Evolutionary conservation across 106 monocot genomes (phyloP), one percentile per base, ranked within the genome.

Genomic region (Triglochin maritima): DNA sequence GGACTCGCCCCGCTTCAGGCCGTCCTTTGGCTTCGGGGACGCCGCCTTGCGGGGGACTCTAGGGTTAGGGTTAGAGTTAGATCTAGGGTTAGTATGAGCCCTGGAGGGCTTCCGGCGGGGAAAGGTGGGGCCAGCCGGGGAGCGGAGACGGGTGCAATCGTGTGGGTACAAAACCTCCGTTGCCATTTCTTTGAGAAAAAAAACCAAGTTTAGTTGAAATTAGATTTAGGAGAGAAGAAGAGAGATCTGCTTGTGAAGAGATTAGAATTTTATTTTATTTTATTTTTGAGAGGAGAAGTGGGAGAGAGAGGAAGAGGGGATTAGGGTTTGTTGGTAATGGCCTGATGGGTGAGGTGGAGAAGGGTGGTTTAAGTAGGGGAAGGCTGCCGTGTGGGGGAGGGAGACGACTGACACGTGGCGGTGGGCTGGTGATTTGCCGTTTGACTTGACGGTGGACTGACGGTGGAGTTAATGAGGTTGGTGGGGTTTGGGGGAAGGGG

Each of bases 141-240:
- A 62, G 15, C 7, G 51, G 12, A 11, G 42, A 17, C 17, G 5
- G 43, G 59, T 59, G 59, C 29, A 42, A 16, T 60, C 67, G 29
- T 73, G 56, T 9, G 73, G 73, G 44, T 67, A 47, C 49, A 74
- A 9, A 16, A 74, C 67, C 74, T 74, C 74, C 49, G 74, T 74
- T 59, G 47, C 74, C 74, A 74, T 74, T 55, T 46, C 59, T 9
- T 44, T 6, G 15, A 50, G 2, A 65, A 9, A 65, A 50, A 16
- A 17, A 50, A 8, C 15, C 49, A 29, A 29, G 29, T 29, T 29
- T 29, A 29, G 29, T 29, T 29, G 29, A 29, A 29, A 0, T 29
- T 29, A 29, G 29, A 29, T 29, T 29, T 29, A 29, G 29, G 29
- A 29, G 29, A 29, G 29, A 1, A 29, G 29, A 29, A 29, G 29